phyloP scores from a whole-genome alignment of 1,284 basidiomycete genomes.

The Crucibulum parvulum region DNA sequence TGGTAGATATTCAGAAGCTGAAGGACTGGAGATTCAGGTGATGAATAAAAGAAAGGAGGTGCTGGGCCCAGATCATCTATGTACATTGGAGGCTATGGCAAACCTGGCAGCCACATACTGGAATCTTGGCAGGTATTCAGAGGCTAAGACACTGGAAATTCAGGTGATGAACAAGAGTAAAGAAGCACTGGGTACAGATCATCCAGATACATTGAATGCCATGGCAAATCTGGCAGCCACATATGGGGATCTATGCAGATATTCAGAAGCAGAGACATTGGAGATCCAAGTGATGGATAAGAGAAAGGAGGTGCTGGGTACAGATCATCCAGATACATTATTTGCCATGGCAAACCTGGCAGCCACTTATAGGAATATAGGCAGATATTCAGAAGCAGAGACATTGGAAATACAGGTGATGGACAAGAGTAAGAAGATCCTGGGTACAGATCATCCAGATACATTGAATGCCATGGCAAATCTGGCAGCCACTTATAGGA shows the following conservation, averaged over 20 bases:
- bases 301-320: constrained; percentile 6
- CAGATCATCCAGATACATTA: constrained; percentile 8
- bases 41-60: neutral
- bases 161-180: constrained; percentile 2
- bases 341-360: neutral
- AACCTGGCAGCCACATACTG: constrained; percentile 6
- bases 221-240: constrained; percentile 4
- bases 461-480: too few relatives aligned
- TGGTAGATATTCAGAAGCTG: neutral
- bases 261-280: constrained; percentile 3
- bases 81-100: constrained; percentile 3
- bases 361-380: neutral
- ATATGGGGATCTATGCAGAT: neutral
- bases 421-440: too few relatives aligned
- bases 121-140: constrained; percentile 5
- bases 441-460: too few relatives aligned
- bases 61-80: constrained; percentile 5
- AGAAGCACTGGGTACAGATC: constrained; percentile 6
- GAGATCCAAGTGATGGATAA: constrained; percentile 1
- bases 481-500: neutral
- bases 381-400: neutral
- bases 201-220: constrained; percentile 6
- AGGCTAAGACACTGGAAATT: neutral
- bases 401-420: too few relatives aligned
- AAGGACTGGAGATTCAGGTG: neutral